A percentile compares a stretch with the other conserved stretches of the same genome.
phyloP scores from a whole-genome alignment of 371 early-diverging fungal genomes.

The Homolaphlyctis polyrhiza region DNA sequence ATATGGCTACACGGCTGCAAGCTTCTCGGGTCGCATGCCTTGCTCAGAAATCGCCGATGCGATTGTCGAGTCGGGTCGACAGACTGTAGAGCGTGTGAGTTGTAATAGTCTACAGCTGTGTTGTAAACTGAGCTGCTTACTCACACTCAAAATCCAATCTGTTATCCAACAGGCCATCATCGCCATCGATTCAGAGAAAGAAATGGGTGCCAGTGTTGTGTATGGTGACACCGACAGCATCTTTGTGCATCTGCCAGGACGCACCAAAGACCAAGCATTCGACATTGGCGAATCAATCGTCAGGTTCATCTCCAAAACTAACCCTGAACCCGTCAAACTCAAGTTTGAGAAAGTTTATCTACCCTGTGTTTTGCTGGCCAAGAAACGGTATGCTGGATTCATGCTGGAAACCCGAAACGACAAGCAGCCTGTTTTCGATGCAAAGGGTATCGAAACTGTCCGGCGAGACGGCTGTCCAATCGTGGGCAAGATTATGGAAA shows the following conservation, averaged over 20 bases:
- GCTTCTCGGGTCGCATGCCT: constrained; percentile 87
- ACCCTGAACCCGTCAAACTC: constrained; percentile 76
- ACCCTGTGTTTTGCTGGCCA: constrained; percentile 77
- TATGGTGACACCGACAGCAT: constrained; percentile 92
- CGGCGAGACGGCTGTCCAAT: constrained; percentile 79
- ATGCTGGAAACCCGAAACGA: constrained; percentile 62
- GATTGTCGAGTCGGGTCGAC: constrained; percentile 80
- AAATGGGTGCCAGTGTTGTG: constrained; percentile 76
- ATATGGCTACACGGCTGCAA: constrained; percentile 84
- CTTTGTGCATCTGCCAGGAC: constrained; percentile 73
- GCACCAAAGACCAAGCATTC: constrained; percentile 67
- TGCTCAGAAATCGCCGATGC: constrained; percentile 85
- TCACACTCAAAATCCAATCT: too few species aligned
- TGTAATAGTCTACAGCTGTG: too few species aligned
- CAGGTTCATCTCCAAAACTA: constrained; percentile 58
- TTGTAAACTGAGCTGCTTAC: too few species aligned
- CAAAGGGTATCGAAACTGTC: constrained; percentile 93
- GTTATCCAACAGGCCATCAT: constrained; percentile 66
- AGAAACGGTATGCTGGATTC: constrained; percentile 88
- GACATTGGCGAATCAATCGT: constrained; percentile 74
- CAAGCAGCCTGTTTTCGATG: constrained; percentile 72
- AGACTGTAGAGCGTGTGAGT: constrained; percentile 64
- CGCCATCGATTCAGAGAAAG: constrained; percentile 53
- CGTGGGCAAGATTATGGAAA: constrained; percentile 71
- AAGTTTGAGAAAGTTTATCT: constrained; percentile 92